Base-by-base conservation (phyloP, 345 rosid genomes). In the Garcia nutans region DNA sequence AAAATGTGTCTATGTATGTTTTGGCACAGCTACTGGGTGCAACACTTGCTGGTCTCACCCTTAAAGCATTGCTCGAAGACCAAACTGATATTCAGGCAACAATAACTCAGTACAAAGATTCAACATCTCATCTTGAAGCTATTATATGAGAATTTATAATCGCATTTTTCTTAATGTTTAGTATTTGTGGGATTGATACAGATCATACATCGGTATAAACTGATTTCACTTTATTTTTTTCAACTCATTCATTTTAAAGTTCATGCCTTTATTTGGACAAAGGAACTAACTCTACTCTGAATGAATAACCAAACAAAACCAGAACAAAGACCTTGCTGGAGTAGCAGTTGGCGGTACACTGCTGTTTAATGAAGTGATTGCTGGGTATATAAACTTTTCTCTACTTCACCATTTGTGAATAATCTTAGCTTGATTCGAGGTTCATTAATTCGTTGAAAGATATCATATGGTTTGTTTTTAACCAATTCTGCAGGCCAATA, bases 51-150 rank as follows among this genome's bases (percentile, higher is more conserved):
- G 76, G 80, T 65, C 84, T 87, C 16, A 84, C 83, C n/a, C 84
- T 85, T 6, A 80, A 58, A 74, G 72, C 15, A 13, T 62, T 84
- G 84, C 84, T 79, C 78, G 65, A 68, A n/a, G 77, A 75, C 17
- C 63, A 65, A 74, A 77, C 65, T 10, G 63, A 72, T 26, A 82
- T 85, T 11, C 55, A 37, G 17, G 75, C 73, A 26, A 73, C 64
- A 42, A 19, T 65, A 64, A 88, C 88, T 10, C 83, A 79, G 52
- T 84, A 82, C 75, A 41, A 72, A 24, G 77, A 82, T 44, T 37
- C 85, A 19, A 87, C 89, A 16, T 31, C 81, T 33, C 76, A 82
- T 75, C 88, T 89, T 57, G 81, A 89, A 81, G 93, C 89, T 31
- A 58, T 83, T 77, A 54, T 56, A 10, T 87, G 89, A 88, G 91